phyloP scores from a whole-genome alignment of 2,329 filamentous ascomycete species.

The Botryotinia globosa region DNA sequence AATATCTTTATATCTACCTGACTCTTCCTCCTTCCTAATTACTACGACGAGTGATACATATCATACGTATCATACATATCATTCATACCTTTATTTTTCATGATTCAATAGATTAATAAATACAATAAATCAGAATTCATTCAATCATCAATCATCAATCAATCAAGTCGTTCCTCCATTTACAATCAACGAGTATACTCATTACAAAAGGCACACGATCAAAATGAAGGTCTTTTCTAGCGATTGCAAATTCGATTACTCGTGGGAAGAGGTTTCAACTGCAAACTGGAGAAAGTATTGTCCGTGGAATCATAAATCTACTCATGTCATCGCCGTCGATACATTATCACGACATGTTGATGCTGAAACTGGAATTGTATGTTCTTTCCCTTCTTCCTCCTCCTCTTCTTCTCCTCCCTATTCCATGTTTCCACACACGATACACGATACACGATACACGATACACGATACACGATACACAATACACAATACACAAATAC shows the following conservation, averaged over 20 bases:
- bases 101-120: neutral
- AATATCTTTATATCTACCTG: neutral
- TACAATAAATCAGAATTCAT: neutral
- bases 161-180: neutral
- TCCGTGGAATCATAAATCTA: slow-evolving; percentile 98
- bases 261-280: slow-evolving; percentile 96
- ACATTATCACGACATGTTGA: slow-evolving; percentile 74
- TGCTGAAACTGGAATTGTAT: slow-evolving; percentile 62
- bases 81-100: neutral
- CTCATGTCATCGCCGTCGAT: slow-evolving; percentile 93
- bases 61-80: neutral
- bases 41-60: neutral
- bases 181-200: neutral
- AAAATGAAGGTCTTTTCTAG: slow-evolving; percentile 96
- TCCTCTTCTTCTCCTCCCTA: neutral
- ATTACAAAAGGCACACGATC: slow-evolving; percentile 29
- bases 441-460: too few relatives aligned
- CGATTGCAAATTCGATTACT: slow-evolving; percentile 88
- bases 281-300: slow-evolving; percentile 99
- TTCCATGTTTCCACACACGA: neutral
- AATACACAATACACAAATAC: neutral
- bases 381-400: slow-evolving; percentile 32
- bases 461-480: too few relatives aligned
- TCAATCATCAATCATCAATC: neutral
- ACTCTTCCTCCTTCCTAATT: neutral